Evolutionary conservation across 2,329 filamentous ascomycete species (phyloP).

Genomic region (Penicillium sp.): DNA sequence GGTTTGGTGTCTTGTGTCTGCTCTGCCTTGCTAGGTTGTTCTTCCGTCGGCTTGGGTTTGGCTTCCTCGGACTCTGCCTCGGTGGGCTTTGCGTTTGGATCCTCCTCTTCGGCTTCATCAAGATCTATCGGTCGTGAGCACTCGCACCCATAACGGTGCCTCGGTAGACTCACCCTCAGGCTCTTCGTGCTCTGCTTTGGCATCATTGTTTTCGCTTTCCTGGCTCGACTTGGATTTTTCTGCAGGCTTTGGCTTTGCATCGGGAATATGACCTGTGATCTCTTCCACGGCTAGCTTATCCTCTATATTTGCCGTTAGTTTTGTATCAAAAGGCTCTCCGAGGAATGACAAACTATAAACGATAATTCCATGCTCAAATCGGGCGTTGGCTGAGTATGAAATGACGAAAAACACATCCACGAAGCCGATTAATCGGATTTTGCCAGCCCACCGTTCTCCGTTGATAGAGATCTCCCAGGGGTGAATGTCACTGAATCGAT

Average conservation of each 20-base stretch:
- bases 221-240: background rate
- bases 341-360: background rate
- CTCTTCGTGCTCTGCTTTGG: background rate
- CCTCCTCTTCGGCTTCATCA: background rate
- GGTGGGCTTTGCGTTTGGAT: background rate
- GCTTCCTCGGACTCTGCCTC: background rate
- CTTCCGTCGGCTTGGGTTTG: background rate
- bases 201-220: background rate
- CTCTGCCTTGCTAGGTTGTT: background rate
- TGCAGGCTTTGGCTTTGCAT: background rate
- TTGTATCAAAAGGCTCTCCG: background rate
- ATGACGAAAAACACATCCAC: constrained; percentile 1
- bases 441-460: background rate
- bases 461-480: constrained; percentile 1
- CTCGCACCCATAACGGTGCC: background rate
- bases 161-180: background rate
- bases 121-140: background rate
- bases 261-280: background rate
- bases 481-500: background rate
- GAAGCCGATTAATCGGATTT: constrained; percentile 1
- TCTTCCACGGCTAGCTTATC: background rate
- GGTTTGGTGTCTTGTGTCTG: background rate
- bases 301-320: background rate
- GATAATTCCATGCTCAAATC: constrained; percentile 2
- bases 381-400: constrained; percentile 1